Evolutionary conservation across 1,284 basidiomycete genomes (phyloP), one percentile per base, ranked within the genome.

Genomic region (Violaceomyces palustris): DNA sequence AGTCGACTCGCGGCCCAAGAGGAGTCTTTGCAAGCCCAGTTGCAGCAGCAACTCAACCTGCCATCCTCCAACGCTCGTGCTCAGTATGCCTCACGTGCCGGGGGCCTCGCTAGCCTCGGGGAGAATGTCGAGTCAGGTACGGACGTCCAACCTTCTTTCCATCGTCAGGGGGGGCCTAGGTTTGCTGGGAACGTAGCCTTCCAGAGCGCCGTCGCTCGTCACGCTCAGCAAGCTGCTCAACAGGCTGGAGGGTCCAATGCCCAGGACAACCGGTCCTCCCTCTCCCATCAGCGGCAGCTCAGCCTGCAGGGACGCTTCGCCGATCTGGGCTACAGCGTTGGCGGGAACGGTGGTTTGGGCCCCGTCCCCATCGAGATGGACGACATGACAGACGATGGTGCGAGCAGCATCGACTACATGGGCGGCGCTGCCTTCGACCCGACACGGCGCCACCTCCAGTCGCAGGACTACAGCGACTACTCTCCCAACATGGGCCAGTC

Each of bases 161-260:
- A 38, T 17, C 51, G 58, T 24, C 61, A 63, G 29, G 53, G 47
- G 3, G 64, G 56, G 6, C 64, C 66, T 39, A 55, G 64, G 17
- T 69, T 67, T 27, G 62, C 67, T 8, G 64, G 62, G 25, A 69
- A 62, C 34, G 64, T 61, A 14, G 64, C 64, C 23, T 67, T 65
- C 32, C 67, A 69, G 42, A 58, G 53, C 35, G 64, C 58, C 38
- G 44, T 64, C 28, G 67, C 62, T 28, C 56, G 66, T 12, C 57
- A 67, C 29, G 67, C 62, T 28, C 56, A 64, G 10, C 57, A 67
- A 26, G 45, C 49, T 17, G 47, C 40, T n/a, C 35, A 39, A 10
- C 51, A 55, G 22, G 12, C 44, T 21, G 42, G 34, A 29, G n/a
- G n/a, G n/a, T n/a, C n/a, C n/a, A 45, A 37, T 35, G 36, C 37